These are phyloP conservation scores for Salvia hispanica DNA, from an alignment of 257 asterid species.

Conservation along the genomic window DNA sequence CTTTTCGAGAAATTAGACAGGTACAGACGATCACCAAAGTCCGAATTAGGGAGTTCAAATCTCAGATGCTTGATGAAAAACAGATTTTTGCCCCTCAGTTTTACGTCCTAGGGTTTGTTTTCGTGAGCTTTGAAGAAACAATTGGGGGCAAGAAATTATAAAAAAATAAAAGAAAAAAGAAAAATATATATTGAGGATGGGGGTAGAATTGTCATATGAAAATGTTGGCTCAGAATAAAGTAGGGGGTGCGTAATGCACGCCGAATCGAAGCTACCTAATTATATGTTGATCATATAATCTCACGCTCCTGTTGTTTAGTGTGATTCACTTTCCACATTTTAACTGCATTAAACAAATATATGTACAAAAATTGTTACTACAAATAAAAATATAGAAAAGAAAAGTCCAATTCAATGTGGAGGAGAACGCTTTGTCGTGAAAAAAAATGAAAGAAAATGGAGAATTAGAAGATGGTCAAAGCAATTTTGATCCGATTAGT, in stretches of 20 bases:
- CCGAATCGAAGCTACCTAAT: conserved; percentile 39
- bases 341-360: no score
- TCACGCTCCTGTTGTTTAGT: conserved; percentile 37
- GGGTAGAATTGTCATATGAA: conserved; percentile 48
- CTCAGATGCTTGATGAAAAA: conserved; percentile 27
- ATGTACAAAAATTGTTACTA: no score
- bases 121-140: conserved; percentile 35
- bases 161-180: conserved; percentile 10
- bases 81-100: conserved; percentile 29
- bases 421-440: no score
- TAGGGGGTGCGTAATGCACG: conserved; percentile 37
- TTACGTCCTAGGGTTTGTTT: conserved; percentile 65
- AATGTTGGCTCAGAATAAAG: conserved; percentile 37
- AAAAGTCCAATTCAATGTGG: no score
- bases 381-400: no score
- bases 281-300: conserved; percentile 22
- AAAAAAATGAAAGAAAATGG: no score
- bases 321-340: conserved; percentile 20
- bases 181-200: conserved; percentile 32
- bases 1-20: conserved; percentile 44
- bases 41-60: conserved; percentile 35
- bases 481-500: no score
- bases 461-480: no score
- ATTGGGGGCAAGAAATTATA: conserved; percentile 35
- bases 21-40: conserved; percentile 24